A percentile compares a stretch with the other conserved stretches of the same genome.
Conservation (phyloP, 805 yeast species). For the Cyberlindnera amylophila region DNA sequence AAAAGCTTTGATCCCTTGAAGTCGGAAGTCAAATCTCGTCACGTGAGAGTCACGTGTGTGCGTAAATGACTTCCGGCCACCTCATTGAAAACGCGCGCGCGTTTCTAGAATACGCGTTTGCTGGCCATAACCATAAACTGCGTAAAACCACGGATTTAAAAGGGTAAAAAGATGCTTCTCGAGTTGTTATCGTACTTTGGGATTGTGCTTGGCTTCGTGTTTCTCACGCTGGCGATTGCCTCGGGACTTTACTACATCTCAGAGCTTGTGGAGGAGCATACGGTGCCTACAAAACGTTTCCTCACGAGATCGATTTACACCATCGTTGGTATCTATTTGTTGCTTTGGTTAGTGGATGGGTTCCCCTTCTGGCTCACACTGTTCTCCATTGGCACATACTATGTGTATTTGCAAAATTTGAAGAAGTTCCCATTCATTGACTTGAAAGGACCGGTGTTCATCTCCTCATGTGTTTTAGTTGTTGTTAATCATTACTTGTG, state of each 20-base stretch:
- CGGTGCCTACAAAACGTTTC: conserved; percentile 76
- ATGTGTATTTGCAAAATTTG: conserved; percentile 73
- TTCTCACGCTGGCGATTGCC: conserved; percentile 68
- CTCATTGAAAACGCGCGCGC: too few species aligned
- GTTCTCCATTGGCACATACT: conserved; percentile 69
- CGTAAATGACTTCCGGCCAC: too few species aligned
- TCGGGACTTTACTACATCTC: conserved; percentile 89
- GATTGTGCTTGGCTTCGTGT: conserved; percentile 54
- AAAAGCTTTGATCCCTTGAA: too few species aligned
- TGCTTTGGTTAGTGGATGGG: conserved; percentile 68
- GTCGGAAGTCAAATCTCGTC: too few species aligned
- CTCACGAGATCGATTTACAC: conserved; percentile 59
- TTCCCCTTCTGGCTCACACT: conserved; percentile 67
- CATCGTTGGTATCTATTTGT: conserved; percentile 50
- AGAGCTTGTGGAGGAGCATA: conserved; percentile 90
- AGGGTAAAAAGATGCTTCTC: conserved; percentile 53
- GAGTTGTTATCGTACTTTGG: conserved; percentile 59
- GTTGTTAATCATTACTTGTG: conserved; percentile 80
- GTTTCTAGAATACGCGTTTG: too few species aligned
- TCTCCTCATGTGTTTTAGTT: conserved; percentile 69
- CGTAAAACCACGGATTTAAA: too few species aligned
- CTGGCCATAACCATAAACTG: too few species aligned
- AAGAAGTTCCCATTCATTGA: conserved; percentile 80
- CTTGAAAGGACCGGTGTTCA: conserved; percentile 65
- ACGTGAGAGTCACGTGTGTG: too few species aligned